Base-by-base conservation (phyloP, 75 land plant genomes). In the Selaginella moellendorffii region DNA sequence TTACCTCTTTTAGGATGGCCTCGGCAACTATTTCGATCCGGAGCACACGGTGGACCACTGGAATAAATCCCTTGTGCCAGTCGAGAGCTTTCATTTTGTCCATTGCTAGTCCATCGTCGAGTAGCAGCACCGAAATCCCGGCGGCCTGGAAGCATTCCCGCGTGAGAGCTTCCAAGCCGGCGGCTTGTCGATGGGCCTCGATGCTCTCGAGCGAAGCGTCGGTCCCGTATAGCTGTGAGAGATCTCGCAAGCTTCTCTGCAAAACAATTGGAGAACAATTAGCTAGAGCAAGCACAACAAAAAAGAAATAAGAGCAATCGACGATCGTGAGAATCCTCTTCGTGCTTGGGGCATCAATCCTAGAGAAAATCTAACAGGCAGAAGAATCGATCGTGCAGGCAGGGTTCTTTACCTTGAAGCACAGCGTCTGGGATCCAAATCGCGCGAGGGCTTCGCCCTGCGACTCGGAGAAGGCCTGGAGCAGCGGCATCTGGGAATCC, bases 381-480 rank as follows among this genome's bases (percentile, higher is more conserved):
- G 26, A 65, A 65, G 2, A 20, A 2, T 28, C 19, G 21, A 24
- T 65, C 26, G 18, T 60, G n/a, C n/a, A n/a, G n/a, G n/a, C n/a
- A n/a, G n/a, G n/a, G n/a, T n/a, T n/a, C n/a, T n/a, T 20, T 56
- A 82, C 98, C 95, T 92, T 90, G 83, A 88, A 92, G 36, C 86
- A 81, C 56, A 92, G 81, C 2, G 90, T 73, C 68, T 92, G 83
- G 12, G 81, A 81, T 2, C 75, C 83, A 36, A 36, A 36, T 36
- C 53, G 52, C 23, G 68, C 27, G 24, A 82, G 62, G 46, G 97
- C 97, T n/a, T 83, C 86, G 56, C 80, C 87, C 10, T 76, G 75
- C 31, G 98, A 89, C 61, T 92, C 98, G 22, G 96, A 67, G 77
- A 92, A 92, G 81, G 80, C 78, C 14, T 65, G 68, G 54, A 85